Percentiles rank a stretch among this genome's conserved stretches.
Evolutionary conservation across 2,329 filamentous ascomycete genomes (phyloP).

Genomic region (Chaetomium sp.): DNA sequence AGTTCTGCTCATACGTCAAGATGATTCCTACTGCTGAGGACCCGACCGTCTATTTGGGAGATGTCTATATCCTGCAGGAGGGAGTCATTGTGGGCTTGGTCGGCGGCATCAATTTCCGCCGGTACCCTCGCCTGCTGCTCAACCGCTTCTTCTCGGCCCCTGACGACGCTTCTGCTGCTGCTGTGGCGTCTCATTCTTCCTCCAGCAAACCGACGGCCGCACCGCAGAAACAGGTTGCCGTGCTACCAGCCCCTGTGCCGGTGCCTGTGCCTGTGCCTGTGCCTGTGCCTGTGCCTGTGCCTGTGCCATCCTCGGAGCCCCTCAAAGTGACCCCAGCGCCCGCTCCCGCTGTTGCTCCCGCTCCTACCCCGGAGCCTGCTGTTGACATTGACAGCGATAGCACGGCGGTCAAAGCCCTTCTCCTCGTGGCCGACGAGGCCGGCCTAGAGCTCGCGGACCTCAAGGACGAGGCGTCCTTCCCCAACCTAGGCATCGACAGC

Average conservation of each 20-base stretch:
- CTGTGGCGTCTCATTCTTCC: no score
- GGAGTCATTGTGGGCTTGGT: background rate
- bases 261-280: background rate
- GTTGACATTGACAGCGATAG: background rate
- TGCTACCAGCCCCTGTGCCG: background rate
- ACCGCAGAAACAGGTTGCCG: background rate
- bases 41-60: background rate
- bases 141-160: background rate
- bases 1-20: slow-evolving; percentile 47
- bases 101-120: background rate
- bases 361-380: background rate
- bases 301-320: background rate
- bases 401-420: background rate
- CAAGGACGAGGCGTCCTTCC: background rate
- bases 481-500: background rate
- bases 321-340: background rate
- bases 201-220: background rate
- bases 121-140: background rate
- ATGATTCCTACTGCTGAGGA: slow-evolving; percentile 41
- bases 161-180: background rate
- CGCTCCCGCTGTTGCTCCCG: background rate
- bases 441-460: background rate
- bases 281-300: background rate
- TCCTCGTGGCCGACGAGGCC: background rate
- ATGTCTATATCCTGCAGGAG: background rate